These are phyloP conservation scores for Lippia alba DNA, from an alignment of 305 asterid genomes.

Conservation along the genomic window DNA sequence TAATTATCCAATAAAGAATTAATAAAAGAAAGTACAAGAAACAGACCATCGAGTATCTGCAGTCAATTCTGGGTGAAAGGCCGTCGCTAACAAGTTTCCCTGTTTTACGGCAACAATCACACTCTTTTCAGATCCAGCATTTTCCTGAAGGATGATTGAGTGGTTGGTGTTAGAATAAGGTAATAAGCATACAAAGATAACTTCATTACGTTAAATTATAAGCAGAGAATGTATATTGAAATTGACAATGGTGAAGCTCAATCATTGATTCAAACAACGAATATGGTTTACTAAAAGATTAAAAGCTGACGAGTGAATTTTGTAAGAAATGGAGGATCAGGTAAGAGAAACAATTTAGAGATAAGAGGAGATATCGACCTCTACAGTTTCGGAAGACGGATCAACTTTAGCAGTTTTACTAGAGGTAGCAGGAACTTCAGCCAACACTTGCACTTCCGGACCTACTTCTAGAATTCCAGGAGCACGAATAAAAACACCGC, in stretches of 20 bases:
- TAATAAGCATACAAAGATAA: neutral
- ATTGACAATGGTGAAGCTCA: slow-evolving; percentile 12
- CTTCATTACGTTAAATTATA: neutral
- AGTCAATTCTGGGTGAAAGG: slow-evolving; percentile 97
- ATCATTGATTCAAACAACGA: slow-evolving; percentile 9
- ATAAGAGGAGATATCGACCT: slow-evolving; percentile 46
- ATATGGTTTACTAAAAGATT: slow-evolving; percentile 4
- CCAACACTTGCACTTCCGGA: slow-evolving; percentile 88
- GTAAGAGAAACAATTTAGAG: neutral
- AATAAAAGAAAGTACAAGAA: neutral
- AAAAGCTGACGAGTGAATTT: slow-evolving; percentile 13
- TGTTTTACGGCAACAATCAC: slow-evolving; percentile 94
- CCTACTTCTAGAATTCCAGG: slow-evolving; percentile 96
- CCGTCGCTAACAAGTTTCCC: slow-evolving; percentile 94
- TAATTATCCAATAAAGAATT: too few relatives aligned
- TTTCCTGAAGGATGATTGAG: slow-evolving; percentile 51
- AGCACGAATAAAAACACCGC: slow-evolving; percentile 93
- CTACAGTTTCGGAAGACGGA: slow-evolving; percentile 41
- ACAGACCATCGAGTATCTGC: slow-evolving; percentile 89
- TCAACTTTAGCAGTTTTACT: slow-evolving; percentile 43
- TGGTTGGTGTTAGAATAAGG: slow-evolving; percentile 17
- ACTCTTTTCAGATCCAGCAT: slow-evolving; percentile 47
- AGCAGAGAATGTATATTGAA: too few relatives aligned
- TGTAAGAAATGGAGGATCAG: neutral
- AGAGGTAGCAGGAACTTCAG: slow-evolving; percentile 62